Percentiles rank a stretch among this genome's conserved stretches.
Conservation (phyloP, 768 basidiomycete genomes). For the Coprinopsis strossmayeri region DNA sequence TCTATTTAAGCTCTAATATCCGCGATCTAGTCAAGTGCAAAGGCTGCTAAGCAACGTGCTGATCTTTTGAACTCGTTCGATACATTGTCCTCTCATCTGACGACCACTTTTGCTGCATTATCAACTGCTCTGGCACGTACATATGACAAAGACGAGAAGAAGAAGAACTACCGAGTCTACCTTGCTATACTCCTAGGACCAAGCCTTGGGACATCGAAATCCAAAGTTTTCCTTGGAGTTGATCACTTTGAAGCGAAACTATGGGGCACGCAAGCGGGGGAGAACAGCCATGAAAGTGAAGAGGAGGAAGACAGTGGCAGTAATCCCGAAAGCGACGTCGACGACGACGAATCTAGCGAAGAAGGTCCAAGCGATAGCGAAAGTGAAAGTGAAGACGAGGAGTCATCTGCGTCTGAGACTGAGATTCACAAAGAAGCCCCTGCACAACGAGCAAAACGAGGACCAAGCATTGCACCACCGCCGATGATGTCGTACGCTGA, state of each 20-base stretch:
- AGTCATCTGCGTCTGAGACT: not conserved
- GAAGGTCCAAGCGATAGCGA: slow-evolving; percentile 25
- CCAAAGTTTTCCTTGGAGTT: slow-evolving; percentile 54
- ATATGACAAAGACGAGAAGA: not conserved
- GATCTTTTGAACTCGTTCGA: slow-evolving; percentile 65
- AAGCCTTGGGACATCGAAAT: slow-evolving; percentile 52
- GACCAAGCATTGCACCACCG: slow-evolving; percentile 6
- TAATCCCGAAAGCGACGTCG: slow-evolving; percentile 19
- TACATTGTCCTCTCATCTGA: slow-evolving; percentile 64
- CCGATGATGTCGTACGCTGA: slow-evolving; percentile 21
- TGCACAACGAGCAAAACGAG: not conserved
- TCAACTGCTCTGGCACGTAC: slow-evolving; percentile 55
- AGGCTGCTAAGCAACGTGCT: slow-evolving; percentile 49
- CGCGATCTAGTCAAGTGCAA: slow-evolving; percentile 32
- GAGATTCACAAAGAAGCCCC: not conserved
- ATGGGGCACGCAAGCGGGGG: slow-evolving; percentile 28
- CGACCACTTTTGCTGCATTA: slow-evolving; percentile 67
- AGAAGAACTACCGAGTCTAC: slow-evolving; percentile 32
- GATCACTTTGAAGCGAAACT: slow-evolving; percentile 54
- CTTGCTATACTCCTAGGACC: slow-evolving; percentile 64
- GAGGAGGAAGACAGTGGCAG: slow-evolving; percentile 18
- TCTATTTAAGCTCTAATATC: not conserved
- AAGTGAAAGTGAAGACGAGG: slow-evolving; percentile 8
- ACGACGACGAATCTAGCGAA: slow-evolving; percentile 20
- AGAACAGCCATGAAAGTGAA: slow-evolving; percentile 14